A percentile compares a stretch with the other conserved stretches of the same genome.
phyloP scores from a whole-genome alignment of 768 basidiomycete species.

The Leccinum rimulosum region DNA sequence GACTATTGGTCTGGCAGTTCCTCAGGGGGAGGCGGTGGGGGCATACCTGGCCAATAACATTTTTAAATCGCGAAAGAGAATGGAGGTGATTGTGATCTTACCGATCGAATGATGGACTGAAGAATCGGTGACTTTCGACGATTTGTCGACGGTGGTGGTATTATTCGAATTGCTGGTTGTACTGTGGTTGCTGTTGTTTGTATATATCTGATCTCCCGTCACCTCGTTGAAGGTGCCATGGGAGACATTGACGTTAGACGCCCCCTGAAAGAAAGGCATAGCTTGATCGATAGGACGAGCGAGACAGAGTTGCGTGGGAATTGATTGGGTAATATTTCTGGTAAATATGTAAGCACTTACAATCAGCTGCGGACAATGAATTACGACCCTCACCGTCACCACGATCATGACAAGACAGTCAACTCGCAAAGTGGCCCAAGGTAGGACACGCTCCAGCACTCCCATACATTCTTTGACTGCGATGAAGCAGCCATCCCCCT shows the following conservation, averaged over 20 bases:
- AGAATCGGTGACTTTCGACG: constrained; percentile 17
- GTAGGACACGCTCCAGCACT: constrained; percentile 28
- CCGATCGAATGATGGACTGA: constrained; percentile 26
- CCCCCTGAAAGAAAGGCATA: constrained; percentile 28
- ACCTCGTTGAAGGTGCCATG: constrained; percentile 23
- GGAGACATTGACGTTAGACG: constrained; percentile 13
- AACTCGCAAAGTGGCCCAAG: constrained; percentile 22
- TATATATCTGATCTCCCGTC: constrained; percentile 16
- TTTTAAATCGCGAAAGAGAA: neutral
- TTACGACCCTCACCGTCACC: constrained; percentile 1
- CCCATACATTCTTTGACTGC: constrained; percentile 21
- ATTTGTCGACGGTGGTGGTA: constrained; percentile 14
- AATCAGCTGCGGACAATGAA: neutral
- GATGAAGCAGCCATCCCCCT: constrained; percentile 23
- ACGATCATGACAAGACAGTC: constrained; percentile 21
- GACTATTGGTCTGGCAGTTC: neutral
- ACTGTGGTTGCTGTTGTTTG: constrained; percentile 20
- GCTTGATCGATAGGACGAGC: neutral
- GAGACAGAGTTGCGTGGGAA: neutral
- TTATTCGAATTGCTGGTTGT: constrained; percentile 17
- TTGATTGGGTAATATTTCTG: neutral
- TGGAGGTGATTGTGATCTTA: constrained; percentile 2
- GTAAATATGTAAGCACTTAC: neutral
- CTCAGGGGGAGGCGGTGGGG: constrained; percentile 4
- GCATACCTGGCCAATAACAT: neutral